Base-by-base conservation (phyloP, 208 protist genomes). In the Paratrypanosoma confusum region DNA sequence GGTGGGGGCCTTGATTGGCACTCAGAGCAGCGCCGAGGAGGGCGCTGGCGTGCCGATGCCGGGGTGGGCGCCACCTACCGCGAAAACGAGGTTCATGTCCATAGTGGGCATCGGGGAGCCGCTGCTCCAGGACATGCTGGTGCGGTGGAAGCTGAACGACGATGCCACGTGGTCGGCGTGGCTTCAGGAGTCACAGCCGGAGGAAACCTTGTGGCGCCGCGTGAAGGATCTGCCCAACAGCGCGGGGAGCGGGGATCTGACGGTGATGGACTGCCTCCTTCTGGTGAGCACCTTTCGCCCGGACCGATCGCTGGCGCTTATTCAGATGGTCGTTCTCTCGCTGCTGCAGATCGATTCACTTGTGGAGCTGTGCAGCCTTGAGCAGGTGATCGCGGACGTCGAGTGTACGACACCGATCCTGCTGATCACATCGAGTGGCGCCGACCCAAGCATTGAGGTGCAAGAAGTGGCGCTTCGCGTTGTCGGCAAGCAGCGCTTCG, bases 261-360 rank as follows among this genome's bases (percentile, higher is more conserved):
- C 63, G 11, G 36, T 70, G 3, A 90, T 99, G 65, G 85, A 98
- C 61, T 70, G 89, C 57, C 67, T 99, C 35, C 77, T 97, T 17
- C 57, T 98, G 18, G 58, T 99, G 20, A 76, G 91, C 50, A 78
- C 75, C 8, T 81, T 99, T 23, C 75, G 96, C n/a, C 91, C 96
- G 6, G 97, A 99, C 63, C 78, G 96, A 20, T 71, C 98, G 54
- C 71, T 76, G 0, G 71, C 86, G 26, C 75, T 96, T 11, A 50
- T 95, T 27, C 42, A 67, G 23, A 36, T 44, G 38, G 53, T 88
- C 28, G 69, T 90, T 28, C 57, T 88, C 41, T 20, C 60, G 27
- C 46, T 65, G 21, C 51, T 95, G 21, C 23, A 65, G n/a, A 61
- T 95, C 21, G 35, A 75, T 22, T 71, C 75, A n/a, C 55, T 93